Conservation (phyloP, 129 eudicot genomes). For the Chrysanthemum lavandulifolium region DNA sequence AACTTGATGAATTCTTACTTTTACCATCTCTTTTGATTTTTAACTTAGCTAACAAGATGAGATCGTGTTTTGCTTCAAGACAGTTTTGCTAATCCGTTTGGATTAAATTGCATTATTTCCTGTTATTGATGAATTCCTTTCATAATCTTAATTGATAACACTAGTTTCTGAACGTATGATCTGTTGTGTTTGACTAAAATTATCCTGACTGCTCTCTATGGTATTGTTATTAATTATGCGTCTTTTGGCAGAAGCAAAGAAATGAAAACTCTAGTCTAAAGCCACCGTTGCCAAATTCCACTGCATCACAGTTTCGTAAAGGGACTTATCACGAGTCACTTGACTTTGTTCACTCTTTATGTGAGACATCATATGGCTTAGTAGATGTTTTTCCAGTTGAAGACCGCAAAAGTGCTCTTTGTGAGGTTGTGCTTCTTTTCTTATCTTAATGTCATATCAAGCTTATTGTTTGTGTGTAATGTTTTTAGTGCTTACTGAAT, state of each 20-base stretch:
- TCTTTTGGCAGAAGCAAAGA: slow-evolving; percentile 64
- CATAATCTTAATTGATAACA: slow-evolving; percentile 1
- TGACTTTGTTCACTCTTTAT: slow-evolving; percentile 84
- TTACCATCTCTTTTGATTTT: background rate
- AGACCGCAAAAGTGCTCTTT: slow-evolving; percentile 95
- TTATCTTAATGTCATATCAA: slow-evolving; percentile 14
- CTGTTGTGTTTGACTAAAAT: slow-evolving; percentile 7
- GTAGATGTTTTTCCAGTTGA: slow-evolving; percentile 97
- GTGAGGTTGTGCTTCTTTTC: slow-evolving; percentile 62
- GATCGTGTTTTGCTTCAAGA: background rate
- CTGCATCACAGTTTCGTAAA: slow-evolving; percentile 86
- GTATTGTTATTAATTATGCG: slow-evolving; percentile 7
- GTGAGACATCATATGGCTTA: slow-evolving; percentile 96
- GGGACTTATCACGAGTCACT: slow-evolving; percentile 95
- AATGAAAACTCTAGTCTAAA: slow-evolving; percentile 60
- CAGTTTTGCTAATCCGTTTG: background rate
- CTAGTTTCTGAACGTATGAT: background rate
- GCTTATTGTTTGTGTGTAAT: slow-evolving; percentile 1
- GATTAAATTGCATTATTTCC: slow-evolving; percentile 13
- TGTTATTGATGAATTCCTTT: slow-evolving; percentile 6
- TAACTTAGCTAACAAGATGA: background rate
- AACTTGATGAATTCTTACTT: slow-evolving; percentile 5
- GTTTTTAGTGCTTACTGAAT: slow-evolving; percentile 28
- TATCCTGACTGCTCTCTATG: slow-evolving; percentile 13
- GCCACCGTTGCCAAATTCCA: slow-evolving; percentile 79